Evolutionary conservation across 768 basidiomycete species (phyloP).

Genomic region (Infundibulicybe gibba): DNA sequence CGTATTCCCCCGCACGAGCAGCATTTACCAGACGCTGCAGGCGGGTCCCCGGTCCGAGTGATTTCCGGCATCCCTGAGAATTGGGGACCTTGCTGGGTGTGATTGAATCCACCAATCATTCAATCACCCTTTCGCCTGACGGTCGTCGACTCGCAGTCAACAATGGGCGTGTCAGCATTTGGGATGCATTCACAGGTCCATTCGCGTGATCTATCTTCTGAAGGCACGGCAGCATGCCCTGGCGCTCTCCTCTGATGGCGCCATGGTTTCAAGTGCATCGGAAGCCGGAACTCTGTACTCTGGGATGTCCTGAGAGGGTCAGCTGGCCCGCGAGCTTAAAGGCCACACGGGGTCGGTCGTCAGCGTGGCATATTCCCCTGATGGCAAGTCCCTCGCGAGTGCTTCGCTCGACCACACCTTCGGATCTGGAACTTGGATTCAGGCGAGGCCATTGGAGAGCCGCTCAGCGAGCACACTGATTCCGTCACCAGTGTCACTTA

Average conservation of each 20-base stretch:
- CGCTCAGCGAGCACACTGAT: conserved; percentile 3
- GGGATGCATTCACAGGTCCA: background rate
- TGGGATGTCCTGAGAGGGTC: conserved; percentile 12
- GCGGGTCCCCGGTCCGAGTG: no score
- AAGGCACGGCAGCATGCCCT: background rate
- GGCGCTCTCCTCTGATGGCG: conserved; percentile 12
- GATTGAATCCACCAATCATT: no score
- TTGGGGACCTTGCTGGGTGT: no score
- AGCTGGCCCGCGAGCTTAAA: background rate
- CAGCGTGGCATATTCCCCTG: conserved; percentile 3
- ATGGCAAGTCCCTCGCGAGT: conserved; percentile 11
- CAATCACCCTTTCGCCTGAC: no score
- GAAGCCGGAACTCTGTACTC: conserved; percentile 7
- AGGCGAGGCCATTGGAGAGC: conserved; percentile 1
- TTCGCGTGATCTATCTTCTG: background rate
- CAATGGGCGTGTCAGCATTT: background rate
- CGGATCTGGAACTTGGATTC: conserved; percentile 14
- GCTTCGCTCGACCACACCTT: conserved; percentile 16
- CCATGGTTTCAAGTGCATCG: conserved; percentile 6
- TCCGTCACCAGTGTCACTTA: conserved; percentile 8
- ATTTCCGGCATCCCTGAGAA: no score
- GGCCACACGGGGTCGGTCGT: background rate
- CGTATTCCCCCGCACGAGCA: background rate
- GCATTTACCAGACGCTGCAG: no score
- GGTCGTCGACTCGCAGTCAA: no score